Evolutionary conservation across 169 alveolate genomes (phyloP).

Genomic region (Cyclospora cayetanensis): DNA sequence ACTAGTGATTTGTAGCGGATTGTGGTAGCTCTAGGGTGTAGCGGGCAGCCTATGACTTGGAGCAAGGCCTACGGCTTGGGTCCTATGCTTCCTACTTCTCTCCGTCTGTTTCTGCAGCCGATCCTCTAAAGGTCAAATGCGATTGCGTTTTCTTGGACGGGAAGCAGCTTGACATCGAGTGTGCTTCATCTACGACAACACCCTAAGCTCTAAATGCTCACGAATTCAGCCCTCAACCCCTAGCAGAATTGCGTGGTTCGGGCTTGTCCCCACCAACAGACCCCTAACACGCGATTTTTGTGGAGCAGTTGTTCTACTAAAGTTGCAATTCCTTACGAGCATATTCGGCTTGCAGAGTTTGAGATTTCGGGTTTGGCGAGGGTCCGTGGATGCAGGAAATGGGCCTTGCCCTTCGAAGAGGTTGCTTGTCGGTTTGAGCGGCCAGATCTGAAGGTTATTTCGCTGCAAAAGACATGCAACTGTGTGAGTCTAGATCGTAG

Average conservation of each 20-base stretch:
- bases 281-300: too few relatives aligned
- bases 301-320: too few relatives aligned
- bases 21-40: too few relatives aligned
- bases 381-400: conserved; percentile 4
- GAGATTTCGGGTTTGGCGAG: neutral
- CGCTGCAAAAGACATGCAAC: conserved; percentile 44
- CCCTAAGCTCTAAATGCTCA: neutral
- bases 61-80: too few relatives aligned
- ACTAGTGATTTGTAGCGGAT: too few relatives aligned
- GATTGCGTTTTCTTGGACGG: conserved; percentile 23
- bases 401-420: neutral
- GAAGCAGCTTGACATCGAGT: conserved; percentile 21
- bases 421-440: conserved; percentile 4
- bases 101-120: neutral
- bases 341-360: too few relatives aligned
- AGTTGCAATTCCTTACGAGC: too few relatives aligned
- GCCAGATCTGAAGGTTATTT: neutral
- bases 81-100: too few relatives aligned
- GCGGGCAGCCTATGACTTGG: too few relatives aligned
- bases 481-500: neutral
- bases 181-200: neutral
- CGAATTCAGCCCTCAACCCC: neutral
- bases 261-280: too few relatives aligned
- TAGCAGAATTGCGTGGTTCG: too few relatives aligned
- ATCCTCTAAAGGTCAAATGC: neutral